phyloP scores from a whole-genome alignment of 2,329 filamentous ascomycete species.

The Decorospora gaudefroyi region DNA sequence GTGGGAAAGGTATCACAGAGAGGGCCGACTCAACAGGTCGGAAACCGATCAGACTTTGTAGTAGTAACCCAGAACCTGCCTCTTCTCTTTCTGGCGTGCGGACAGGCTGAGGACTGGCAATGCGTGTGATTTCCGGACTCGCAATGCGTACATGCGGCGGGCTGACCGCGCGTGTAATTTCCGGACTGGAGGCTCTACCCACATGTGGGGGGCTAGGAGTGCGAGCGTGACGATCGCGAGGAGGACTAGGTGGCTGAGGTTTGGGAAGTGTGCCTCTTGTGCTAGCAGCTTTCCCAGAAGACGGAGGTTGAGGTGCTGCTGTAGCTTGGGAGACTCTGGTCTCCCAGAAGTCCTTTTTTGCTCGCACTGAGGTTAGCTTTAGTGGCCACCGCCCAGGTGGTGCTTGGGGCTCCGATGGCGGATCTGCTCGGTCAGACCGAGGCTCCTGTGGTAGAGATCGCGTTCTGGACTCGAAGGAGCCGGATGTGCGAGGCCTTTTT shows the following conservation, averaged over 20 bases:
- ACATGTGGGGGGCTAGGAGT: slow-evolving; percentile 4
- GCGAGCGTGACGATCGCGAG: not conserved
- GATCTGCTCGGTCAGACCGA: slow-evolving; percentile 14
- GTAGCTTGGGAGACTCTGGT: slow-evolving; percentile 26
- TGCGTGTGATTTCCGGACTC: too few species aligned
- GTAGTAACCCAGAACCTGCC: not conserved
- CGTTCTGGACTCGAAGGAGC: slow-evolving; percentile 25
- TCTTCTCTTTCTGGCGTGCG: not conserved
- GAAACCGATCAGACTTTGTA: not conserved
- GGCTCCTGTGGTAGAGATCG: slow-evolving; percentile 14
- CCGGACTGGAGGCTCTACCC: not conserved
- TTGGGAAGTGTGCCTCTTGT: slow-evolving; percentile 7
- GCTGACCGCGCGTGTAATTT: too few species aligned
- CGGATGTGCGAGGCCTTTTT: slow-evolving; percentile 25
- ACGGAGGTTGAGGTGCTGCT: slow-evolving; percentile 18
- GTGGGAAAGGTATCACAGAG: not conserved
- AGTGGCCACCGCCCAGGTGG: slow-evolving; percentile 11
- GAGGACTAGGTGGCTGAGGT: not conserved
- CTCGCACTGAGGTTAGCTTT: slow-evolving; percentile 33
- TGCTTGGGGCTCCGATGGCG: slow-evolving; percentile 8
- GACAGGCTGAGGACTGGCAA: too few species aligned
- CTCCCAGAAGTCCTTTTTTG: slow-evolving; percentile 38
- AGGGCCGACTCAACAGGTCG: not conserved
- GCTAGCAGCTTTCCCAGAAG: slow-evolving; percentile 10
- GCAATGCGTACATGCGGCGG: too few species aligned